Evolutionary conservation across 169 alveolate species (phyloP).

Genomic region (Sarcocystis neurona): DNA sequence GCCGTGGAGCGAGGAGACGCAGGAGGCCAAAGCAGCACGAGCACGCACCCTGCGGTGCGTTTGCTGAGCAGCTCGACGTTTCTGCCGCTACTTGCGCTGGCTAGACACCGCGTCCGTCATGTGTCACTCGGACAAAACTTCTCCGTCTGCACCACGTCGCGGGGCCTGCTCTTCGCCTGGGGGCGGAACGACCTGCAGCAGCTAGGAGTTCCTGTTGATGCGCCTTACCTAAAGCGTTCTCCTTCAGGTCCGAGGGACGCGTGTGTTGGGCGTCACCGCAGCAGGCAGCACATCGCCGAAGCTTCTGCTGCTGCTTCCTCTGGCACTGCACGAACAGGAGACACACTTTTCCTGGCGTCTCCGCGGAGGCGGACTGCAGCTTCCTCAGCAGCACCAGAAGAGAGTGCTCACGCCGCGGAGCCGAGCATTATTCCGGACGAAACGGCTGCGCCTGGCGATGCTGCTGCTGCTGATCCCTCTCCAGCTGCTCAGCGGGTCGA

Average conservation of each 20-base stretch:
- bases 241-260: neutral
- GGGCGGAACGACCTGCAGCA: conserved; percentile 30
- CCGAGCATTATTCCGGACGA: too few relatives aligned
- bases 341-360: conserved; percentile 7
- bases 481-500: too few relatives aligned
- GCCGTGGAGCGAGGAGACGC: too few relatives aligned
- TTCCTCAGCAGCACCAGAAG: neutral
- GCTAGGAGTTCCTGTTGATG: conserved; percentile 5
- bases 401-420: neutral
- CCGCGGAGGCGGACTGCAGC: neutral
- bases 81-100: conserved; percentile 1
- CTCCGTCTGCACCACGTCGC: conserved; percentile 7
- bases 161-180: conserved; percentile 41
- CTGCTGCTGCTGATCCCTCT: too few relatives aligned
- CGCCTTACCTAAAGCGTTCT: neutral
- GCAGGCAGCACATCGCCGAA: neutral
- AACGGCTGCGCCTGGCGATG: too few relatives aligned
- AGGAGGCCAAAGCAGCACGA: too few relatives aligned
- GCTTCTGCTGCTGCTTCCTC: too few relatives aligned
- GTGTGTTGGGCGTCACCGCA: neutral
- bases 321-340: neutral
- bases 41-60: too few relatives aligned
- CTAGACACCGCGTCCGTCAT: neutral
- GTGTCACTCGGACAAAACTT: conserved; percentile 32
- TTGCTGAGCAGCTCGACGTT: conserved; percentile 26